Percentiles rank a stretch among this genome's conserved stretches.
phyloP scores from a whole-genome alignment of 2,329 filamentous ascomycete genomes.

The Plectosphaerella sp. region DNA sequence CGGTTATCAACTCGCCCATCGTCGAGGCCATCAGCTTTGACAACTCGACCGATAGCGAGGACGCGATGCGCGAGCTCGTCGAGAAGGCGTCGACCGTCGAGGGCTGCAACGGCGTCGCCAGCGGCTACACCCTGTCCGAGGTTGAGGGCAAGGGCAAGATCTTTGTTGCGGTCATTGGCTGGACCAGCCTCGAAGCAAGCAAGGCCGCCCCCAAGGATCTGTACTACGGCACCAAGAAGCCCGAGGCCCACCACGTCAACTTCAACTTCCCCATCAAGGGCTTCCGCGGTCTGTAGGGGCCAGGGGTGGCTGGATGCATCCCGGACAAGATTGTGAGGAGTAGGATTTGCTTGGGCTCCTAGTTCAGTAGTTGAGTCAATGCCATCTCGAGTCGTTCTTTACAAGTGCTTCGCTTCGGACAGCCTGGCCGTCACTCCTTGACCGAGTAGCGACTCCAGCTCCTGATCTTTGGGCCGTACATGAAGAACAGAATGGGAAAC shows the following conservation, averaged over 20 bases:
- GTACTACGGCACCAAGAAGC: conserved; percentile 12
- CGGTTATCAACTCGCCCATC: conserved; percentile 19
- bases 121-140: conserved; percentile 13
- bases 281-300: conserved; percentile 12
- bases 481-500: conserved; percentile 72
- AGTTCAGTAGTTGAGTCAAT: too few species aligned
- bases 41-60: conserved; percentile 32
- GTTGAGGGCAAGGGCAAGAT: conserved; percentile 13
- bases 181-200: conserved; percentile 17
- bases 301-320: not conserved
- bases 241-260: conserved; percentile 19
- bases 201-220: conserved; percentile 12
- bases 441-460: not conserved
- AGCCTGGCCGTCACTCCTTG: too few species aligned
- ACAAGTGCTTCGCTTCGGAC: too few species aligned
- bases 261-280: conserved; percentile 21
- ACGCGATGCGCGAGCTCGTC: conserved; percentile 14
- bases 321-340: not conserved
- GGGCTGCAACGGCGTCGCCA: conserved; percentile 19
- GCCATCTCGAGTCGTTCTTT: too few species aligned
- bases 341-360: too few species aligned
- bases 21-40: conserved; percentile 38
- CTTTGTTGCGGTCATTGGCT: conserved; percentile 19
- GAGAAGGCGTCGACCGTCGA: conserved; percentile 13
- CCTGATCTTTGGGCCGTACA: conserved; percentile 50